Percentiles rank a stretch among this genome's conserved stretches.
Conservation (phyloP, 441 rosid genomes). For the Croton setiger region DNA sequence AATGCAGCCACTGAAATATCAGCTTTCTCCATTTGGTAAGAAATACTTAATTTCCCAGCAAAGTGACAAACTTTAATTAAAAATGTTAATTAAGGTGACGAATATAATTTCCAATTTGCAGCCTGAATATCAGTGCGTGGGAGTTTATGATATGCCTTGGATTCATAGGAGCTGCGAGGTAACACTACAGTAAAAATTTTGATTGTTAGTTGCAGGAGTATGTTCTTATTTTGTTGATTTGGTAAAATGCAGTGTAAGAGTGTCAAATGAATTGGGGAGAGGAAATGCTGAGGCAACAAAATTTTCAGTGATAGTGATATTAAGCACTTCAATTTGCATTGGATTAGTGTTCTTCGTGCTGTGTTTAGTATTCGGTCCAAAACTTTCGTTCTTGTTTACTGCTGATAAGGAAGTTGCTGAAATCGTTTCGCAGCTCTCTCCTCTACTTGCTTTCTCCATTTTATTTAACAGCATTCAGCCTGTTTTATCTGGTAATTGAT, state of each 20-base stretch:
- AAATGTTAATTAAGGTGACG: no score
- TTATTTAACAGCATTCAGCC: constrained; percentile 37
- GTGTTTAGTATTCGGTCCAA: constrained; percentile 26
- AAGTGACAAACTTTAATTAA: no score
- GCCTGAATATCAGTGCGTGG: constrained; percentile 52
- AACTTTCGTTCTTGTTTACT: constrained; percentile 33
- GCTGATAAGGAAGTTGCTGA: constrained; percentile 30
- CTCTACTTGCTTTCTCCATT: constrained; percentile 40
- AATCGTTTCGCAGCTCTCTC: constrained; percentile 34
- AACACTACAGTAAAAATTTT: no score
- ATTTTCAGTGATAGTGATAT: constrained; percentile 31
- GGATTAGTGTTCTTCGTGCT: constrained; percentile 33
- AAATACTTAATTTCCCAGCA: not conserved
- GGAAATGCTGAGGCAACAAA: constrained; percentile 34
- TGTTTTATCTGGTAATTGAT: not conserved
- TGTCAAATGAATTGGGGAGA: constrained; percentile 45
- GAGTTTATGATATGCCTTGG: constrained; percentile 36
- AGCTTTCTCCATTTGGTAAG: constrained; percentile 71
- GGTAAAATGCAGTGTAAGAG: constrained; percentile 49
- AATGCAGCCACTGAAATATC: constrained; percentile 48
- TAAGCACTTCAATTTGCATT: constrained; percentile 16
- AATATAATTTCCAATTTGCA: constrained; percentile 21
- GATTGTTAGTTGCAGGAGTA: no score
- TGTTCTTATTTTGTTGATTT: no score
- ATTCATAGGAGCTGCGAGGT: constrained; percentile 35